Evolutionary conservation across 2,329 filamentous ascomycete species (phyloP).

Genomic region (Capronia americana): DNA sequence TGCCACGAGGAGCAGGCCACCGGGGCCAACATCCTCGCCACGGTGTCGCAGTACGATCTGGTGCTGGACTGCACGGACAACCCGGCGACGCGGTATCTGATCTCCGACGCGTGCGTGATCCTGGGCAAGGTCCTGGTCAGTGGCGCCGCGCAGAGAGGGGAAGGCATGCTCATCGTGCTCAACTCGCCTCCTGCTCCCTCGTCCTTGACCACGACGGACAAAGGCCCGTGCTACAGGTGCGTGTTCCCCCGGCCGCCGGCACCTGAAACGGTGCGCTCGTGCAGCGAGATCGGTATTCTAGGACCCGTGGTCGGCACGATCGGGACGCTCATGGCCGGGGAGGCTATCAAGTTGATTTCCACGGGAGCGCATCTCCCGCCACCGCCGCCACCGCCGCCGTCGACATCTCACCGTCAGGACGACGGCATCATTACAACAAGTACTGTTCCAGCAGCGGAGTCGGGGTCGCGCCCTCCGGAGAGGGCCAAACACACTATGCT

Average conservation of each 20-base stretch:
- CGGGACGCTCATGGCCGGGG: slow-evolving; percentile 89
- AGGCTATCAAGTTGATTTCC: slow-evolving; percentile 83
- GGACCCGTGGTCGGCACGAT: slow-evolving; percentile 92
- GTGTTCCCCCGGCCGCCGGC: slow-evolving; percentile 89
- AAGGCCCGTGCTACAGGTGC: slow-evolving; percentile 91
- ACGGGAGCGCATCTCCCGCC: slow-evolving; percentile 29
- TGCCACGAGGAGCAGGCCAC: slow-evolving; percentile 28
- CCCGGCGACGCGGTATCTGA: slow-evolving; percentile 86
- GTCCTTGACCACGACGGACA: slow-evolving; percentile 43
- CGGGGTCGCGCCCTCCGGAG: neutral
- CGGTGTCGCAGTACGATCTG: slow-evolving; percentile 68
- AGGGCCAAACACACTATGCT: slow-evolving; percentile 49
- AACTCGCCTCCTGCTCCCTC: slow-evolving; percentile 59
- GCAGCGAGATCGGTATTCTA: slow-evolving; percentile 89
- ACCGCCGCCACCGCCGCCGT: slow-evolving; percentile 33
- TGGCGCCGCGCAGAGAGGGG: slow-evolving; percentile 84
- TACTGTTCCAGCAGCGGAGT: neutral
- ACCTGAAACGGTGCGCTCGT: slow-evolving; percentile 79
- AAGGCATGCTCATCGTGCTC: slow-evolving; percentile 87
- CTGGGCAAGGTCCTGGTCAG: slow-evolving; percentile 81
- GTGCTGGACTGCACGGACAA: slow-evolving; percentile 96
- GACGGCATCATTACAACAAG: neutral
- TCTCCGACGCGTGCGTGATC: slow-evolving; percentile 87
- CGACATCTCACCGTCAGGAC: slow-evolving; percentile 28
- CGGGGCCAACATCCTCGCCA: slow-evolving; percentile 26